These are phyloP conservation scores for Crithidia sp. DNA, from an alignment of 208 protist species.

Conservation along the genomic window DNA sequence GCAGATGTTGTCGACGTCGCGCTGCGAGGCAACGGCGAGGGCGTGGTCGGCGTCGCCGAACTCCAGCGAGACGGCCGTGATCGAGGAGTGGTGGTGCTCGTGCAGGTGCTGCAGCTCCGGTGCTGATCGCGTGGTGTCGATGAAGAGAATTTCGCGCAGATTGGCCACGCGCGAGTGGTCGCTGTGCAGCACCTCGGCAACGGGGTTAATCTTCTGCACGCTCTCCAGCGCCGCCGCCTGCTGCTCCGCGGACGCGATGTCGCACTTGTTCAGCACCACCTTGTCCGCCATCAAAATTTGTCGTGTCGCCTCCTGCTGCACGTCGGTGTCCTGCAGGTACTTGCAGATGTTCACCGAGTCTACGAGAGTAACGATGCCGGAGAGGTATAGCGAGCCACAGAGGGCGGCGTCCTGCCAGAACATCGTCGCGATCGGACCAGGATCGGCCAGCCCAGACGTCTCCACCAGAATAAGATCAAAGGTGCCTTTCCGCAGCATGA, in stretches of 20 bases:
- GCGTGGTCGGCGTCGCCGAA: constrained; percentile 46
- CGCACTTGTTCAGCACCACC: constrained; percentile 96
- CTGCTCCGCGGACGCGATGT: constrained; percentile 76
- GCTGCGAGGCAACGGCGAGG: constrained; percentile 46
- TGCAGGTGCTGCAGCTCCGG: constrained; percentile 68
- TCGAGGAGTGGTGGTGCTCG: constrained; percentile 52
- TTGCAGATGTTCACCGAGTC: constrained; percentile 87
- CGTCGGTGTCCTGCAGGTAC: constrained; percentile 74
- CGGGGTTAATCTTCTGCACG: constrained; percentile 73
- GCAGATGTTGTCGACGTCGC: constrained; percentile 76
- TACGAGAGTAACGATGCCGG: constrained; percentile 89
- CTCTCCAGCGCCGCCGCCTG: constrained; percentile 43
- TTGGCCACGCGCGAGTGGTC: constrained; percentile 64
- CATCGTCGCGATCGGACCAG: constrained; percentile 91
- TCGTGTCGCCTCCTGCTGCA: constrained; percentile 69
- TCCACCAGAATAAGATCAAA: constrained; percentile 93
- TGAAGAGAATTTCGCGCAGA: constrained; percentile 74
- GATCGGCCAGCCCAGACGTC: constrained; percentile 93
- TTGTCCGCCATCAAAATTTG: constrained; percentile 95
- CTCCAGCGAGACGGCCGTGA: constrained; percentile 78
- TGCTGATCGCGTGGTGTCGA: constrained; percentile 73
- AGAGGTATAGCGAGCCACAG: constrained; percentile 81
- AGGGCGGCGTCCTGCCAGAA: constrained; percentile 95
- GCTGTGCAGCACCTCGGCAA: constrained; percentile 59
- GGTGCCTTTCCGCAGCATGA: constrained; percentile 84